Evolutionary conservation across 306 rosid species (phyloP), one percentile per base, ranked within the genome.

Genomic region (Pyrus communis): DNA sequence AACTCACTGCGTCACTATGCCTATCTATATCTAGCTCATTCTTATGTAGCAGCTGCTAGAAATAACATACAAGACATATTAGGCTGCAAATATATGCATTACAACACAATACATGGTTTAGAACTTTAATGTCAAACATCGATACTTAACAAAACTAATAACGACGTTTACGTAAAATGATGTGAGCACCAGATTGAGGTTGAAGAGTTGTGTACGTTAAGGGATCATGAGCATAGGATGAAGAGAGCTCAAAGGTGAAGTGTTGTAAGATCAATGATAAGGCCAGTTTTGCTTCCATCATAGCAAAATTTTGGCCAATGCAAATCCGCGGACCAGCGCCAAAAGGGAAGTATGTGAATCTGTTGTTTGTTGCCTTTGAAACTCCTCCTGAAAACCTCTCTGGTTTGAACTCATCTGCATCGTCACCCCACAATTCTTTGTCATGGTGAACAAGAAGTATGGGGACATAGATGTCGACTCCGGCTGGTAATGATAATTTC

Each of bases 311-410:
- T 77, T 84, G 90, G 15, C 90, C 93, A 15, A 90, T 82, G 84
- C 91, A 90, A 7, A 85, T 77, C 54, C 96, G 69, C 23, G 90
- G 96, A 71, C 90, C 96, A 77, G 89, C 69, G 18, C 96, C 90
- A 62, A 90, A 90, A 0, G 93, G 91, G n/a, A 88, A 60, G 75
- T 76, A 87, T 5, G 83, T 71, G 30, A 43, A 22, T 80, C 3
- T 75, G 11, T 85, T 75, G 17, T 84, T 86, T 11, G 90, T 80
- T 49, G 92, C 91, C 76, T 87, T 87, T 0, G 68, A 69, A 76
- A 89, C 23, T 40, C 90, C 92, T 62, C 82, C 87, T 0, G 86
- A 76, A 58, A 91, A 89, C 33, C 93, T 87, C 54, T 89, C 88
- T 28, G 96, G 92, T 11, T 84, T 89, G 77, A 91, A 91, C 46